phyloP scores from a whole-genome alignment of 2,329 filamentous ascomycete species.

The Pseudocercospora fuligena region DNA sequence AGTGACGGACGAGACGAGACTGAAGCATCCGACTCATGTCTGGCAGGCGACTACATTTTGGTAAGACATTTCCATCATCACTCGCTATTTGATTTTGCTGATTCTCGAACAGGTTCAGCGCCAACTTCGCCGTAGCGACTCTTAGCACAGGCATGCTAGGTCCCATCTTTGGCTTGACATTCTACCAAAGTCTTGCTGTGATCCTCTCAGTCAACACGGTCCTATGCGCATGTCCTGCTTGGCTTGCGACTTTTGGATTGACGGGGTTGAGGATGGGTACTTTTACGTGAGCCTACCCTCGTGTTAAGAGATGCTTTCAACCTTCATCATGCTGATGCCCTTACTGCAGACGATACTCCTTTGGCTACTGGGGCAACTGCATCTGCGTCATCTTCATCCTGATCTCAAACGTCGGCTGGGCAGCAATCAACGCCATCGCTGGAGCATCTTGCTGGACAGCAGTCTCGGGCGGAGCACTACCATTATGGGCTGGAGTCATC shows the following conservation, averaged over 20 bases:
- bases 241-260: conserved; percentile 22
- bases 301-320: background rate
- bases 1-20: conserved; percentile 16
- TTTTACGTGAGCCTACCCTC: conserved; percentile 4
- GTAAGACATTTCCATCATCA: background rate
- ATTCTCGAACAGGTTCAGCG: conserved; percentile 16
- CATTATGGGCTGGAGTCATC: conserved; percentile 21
- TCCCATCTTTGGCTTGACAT: conserved; percentile 19
- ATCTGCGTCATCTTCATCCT: conserved; percentile 20
- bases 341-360: conserved; percentile 12
- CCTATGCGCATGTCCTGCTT: conserved; percentile 17
- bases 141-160: conserved; percentile 27
- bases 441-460: conserved; percentile 21
- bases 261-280: conserved; percentile 24
- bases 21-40: conserved; percentile 13
- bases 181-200: conserved; percentile 23
- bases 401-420: conserved; percentile 20
- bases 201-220: conserved; percentile 22
- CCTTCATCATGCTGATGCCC: background rate
- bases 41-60: conserved; percentile 24
- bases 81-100: background rate
- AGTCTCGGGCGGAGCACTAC: conserved; percentile 15
- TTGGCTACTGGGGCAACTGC: conserved; percentile 22
- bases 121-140: conserved; percentile 25
- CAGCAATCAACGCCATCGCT: conserved; percentile 17